Evolutionary conservation across 257 asterid species (phyloP), one percentile per base, ranked within the genome.

Genomic region (Ilex asprella): DNA sequence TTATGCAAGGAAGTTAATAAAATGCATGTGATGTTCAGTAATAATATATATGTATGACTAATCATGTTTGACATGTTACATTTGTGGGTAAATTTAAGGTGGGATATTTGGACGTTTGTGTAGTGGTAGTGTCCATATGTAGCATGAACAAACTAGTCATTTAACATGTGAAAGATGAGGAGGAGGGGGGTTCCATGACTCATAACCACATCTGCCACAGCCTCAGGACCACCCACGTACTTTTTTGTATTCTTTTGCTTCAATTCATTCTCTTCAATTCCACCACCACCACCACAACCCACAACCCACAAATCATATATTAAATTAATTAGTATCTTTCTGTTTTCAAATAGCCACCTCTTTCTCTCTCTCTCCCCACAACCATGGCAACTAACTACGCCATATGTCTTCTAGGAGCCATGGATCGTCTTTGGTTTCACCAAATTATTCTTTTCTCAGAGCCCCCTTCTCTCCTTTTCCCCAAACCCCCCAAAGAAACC

Each of bases 391-490:
- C 76, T 15, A 68, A 64, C 58, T 65, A 52, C 54, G 61, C 41
- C 14, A n/a, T 62, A 31, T 32, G 78, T 59, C 63, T 76, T 57
- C 6, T 76, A 56, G 82, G 72, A 4, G 61, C 70, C 41, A 81
- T 84, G 87, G 92, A 84, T 63, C 65, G 62, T 44, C 81, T 86
- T 29, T 84, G 92, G 95, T 84, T 76, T 69, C 83, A 78, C 70
- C 73, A 75, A 12, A 65, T 59, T 16, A 55, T 80, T 65, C 79
- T 84, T 31, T 67, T 63, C 60, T 35, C 75, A 8, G 75, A 71
- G 44, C 16, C 82, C 16, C 8, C 75, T 2, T 46, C 55, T 0
- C 6, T 55, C 9, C 64, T 30, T 4, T 12, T 8, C 0, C 41
- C 62, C 14, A 62, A 62, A 46, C 49, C 11, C 8, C 31, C 44